phyloP scores from a whole-genome alignment of 306 rosid genomes.

The Corylus heterophylla region DNA sequence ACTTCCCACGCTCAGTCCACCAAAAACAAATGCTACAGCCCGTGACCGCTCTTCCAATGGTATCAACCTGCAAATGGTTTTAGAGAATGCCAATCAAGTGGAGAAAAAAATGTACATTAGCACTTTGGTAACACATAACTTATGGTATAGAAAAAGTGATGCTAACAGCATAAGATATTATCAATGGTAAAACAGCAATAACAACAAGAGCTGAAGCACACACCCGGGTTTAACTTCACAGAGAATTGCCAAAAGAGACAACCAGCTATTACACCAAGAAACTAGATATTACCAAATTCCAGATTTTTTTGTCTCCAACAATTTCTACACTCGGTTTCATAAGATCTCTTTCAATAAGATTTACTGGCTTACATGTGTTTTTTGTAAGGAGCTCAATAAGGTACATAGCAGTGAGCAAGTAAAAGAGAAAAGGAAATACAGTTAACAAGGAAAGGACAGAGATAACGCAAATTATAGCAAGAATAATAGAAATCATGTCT shows the following conservation, averaged over 20 bases:
- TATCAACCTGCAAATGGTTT: conserved; percentile 62
- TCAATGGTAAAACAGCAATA: neutral
- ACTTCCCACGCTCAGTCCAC: conserved; percentile 98
- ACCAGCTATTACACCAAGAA: neutral
- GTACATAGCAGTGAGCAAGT: conserved; percentile 15
- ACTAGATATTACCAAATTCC: neutral
- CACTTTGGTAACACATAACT: neutral
- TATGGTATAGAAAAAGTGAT: neutral
- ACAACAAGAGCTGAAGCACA: neutral
- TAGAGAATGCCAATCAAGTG: conserved; percentile 29
- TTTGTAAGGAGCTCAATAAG: neutral
- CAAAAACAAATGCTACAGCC: conserved; percentile 95
- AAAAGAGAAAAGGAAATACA: conserved; percentile 11
- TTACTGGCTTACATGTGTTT: neutral
- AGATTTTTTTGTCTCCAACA: neutral
- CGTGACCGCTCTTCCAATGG: conserved; percentile 97
- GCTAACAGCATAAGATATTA: neutral
- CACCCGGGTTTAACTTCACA: conserved; percentile 8
- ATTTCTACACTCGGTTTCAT: conserved; percentile 8
- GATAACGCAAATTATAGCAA: neutral
- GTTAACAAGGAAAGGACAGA: conserved; percentile 1
- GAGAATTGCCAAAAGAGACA: conserved; percentile 17
- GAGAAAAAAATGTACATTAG: conserved; percentile 3
- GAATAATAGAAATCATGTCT: conserved; percentile 7
- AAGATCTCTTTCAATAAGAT: conserved; percentile 4